phyloP scores from a whole-genome alignment of 2,329 filamentous ascomycete species.

The Microdochium trichocladiopsis region DNA sequence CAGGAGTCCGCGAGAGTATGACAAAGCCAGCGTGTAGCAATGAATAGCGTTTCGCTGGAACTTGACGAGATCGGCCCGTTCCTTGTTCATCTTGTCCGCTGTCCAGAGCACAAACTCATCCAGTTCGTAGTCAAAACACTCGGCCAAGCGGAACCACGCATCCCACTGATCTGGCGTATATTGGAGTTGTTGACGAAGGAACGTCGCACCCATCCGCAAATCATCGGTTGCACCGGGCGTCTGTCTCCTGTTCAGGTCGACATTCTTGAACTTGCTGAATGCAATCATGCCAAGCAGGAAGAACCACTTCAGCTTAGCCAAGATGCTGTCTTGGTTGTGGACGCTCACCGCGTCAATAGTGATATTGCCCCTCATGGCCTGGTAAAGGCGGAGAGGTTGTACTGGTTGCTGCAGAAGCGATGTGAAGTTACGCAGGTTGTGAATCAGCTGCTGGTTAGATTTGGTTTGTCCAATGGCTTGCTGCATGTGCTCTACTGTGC shows the following conservation, averaged over 20 bases:
- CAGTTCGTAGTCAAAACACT: slow-evolving; percentile 80
- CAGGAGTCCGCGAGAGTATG: slow-evolving; percentile 41
- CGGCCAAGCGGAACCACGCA: slow-evolving; percentile 81
- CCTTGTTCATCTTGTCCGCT: slow-evolving; percentile 85
- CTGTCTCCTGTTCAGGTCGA: slow-evolving; percentile 65
- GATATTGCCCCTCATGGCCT: slow-evolving; percentile 72
- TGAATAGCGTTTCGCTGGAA: slow-evolving; percentile 78
- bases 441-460: slow-evolving; percentile 70
- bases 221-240: slow-evolving; percentile 77
- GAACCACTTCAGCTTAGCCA: slow-evolving; percentile 84
- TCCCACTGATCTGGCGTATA: slow-evolving; percentile 80
- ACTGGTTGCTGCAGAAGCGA: slow-evolving; percentile 78
- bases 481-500: slow-evolving; percentile 88
- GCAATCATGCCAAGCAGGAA: slow-evolving; percentile 85
- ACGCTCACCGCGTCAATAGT: slow-evolving; percentile 67
- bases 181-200: slow-evolving; percentile 75
- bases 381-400: slow-evolving; percentile 72
- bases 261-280: slow-evolving; percentile 72
- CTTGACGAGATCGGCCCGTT: slow-evolving; percentile 64
- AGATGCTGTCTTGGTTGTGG: slow-evolving; percentile 58
- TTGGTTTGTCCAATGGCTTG: slow-evolving; percentile 76
- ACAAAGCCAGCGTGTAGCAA: slow-evolving; percentile 60
- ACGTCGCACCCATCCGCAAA: slow-evolving; percentile 72
- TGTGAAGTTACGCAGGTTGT: slow-evolving; percentile 79
- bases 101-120: slow-evolving; percentile 86